These are phyloP conservation scores for Mucor velutinosus DNA, from an alignment of 371 early-diverging fungal genomes.

Conservation along the genomic window DNA sequence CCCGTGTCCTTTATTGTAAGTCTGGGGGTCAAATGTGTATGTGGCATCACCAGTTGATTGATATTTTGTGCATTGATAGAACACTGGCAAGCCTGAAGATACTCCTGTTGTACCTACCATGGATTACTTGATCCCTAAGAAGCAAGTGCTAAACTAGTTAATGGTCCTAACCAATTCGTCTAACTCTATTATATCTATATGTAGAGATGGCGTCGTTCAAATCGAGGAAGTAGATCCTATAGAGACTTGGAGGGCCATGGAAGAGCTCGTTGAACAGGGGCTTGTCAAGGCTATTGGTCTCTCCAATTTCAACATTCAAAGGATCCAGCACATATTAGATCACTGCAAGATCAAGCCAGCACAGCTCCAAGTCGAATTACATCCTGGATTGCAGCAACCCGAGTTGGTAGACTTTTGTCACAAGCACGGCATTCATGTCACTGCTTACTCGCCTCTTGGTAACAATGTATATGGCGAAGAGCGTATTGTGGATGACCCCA, in stretches of 20 bases:
- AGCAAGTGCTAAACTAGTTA: constrained; percentile 16
- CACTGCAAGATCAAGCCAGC: constrained; percentile 64
- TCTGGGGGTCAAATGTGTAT: neutral
- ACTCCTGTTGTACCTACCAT: constrained; percentile 36
- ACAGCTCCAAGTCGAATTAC: constrained; percentile 66
- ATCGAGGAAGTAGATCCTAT: constrained; percentile 50
- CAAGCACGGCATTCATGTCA: constrained; percentile 35
- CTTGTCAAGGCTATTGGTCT: constrained; percentile 70
- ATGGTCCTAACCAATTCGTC: no score
- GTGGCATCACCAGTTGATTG: no score
- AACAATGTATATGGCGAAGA: constrained; percentile 71
- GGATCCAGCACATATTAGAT: constrained; percentile 53
- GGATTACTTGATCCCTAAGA: constrained; percentile 38
- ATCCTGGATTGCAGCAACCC: constrained; percentile 58
- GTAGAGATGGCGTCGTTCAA: constrained; percentile 33
- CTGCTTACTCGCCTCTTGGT: constrained; percentile 48
- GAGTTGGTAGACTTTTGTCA: constrained; percentile 43
- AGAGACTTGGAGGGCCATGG: constrained; percentile 82
- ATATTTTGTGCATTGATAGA: constrained; percentile 22
- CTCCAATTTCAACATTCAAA: constrained; percentile 67
- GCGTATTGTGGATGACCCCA: constrained; percentile 60
- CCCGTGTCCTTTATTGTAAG: constrained; percentile 39
- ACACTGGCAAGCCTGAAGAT: constrained; percentile 32
- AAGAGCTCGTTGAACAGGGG: constrained; percentile 58
- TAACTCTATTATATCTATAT: no score